These are phyloP conservation scores for Dendrobium officinale DNA, from an alignment of 106 monocot genomes.

Conservation along the genomic window DNA sequence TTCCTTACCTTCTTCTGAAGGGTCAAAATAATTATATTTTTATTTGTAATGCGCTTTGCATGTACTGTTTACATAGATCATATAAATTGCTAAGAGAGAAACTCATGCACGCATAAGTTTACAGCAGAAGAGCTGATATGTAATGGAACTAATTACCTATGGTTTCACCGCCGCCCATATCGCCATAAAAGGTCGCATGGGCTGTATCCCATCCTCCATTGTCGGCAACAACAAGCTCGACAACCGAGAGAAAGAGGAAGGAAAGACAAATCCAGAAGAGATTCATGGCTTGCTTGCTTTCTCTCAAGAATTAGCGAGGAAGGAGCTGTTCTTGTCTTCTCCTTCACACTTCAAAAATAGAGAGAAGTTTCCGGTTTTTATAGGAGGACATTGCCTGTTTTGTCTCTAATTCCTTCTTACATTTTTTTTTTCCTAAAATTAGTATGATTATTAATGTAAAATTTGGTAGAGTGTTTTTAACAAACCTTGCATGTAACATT, in stretches of 20 bases:
- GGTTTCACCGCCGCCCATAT: neutral
- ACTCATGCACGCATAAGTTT: too few relatives aligned
- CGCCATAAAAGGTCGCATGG: constrained; percentile 3
- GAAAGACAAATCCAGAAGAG: neutral
- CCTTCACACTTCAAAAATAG: neutral
- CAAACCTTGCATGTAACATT: too few relatives aligned
- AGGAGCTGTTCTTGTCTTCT: neutral
- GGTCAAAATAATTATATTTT: neutral
- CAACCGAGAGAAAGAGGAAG: neutral
- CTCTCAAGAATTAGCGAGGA: neutral
- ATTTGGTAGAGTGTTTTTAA: neutral
- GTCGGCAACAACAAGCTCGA: neutral
- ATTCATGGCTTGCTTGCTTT: neutral
- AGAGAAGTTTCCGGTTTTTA: neutral
- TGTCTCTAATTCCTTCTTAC: neutral
- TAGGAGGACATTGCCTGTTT: neutral
- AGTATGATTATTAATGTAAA: neutral
- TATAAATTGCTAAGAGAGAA: too few relatives aligned
- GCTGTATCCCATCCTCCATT: neutral
- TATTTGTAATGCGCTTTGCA: too few relatives aligned
- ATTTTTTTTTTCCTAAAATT: neutral
- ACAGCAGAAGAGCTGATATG: neutral
- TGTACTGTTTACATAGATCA: too few relatives aligned
- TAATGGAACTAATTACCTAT: neutral
- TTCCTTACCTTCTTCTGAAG: neutral